A percentile compares a stretch with the other conserved stretches of the same genome.
Evolutionary conservation across 1,284 basidiomycete genomes (phyloP).

Genomic region (Trichosporon ovoides): DNA sequence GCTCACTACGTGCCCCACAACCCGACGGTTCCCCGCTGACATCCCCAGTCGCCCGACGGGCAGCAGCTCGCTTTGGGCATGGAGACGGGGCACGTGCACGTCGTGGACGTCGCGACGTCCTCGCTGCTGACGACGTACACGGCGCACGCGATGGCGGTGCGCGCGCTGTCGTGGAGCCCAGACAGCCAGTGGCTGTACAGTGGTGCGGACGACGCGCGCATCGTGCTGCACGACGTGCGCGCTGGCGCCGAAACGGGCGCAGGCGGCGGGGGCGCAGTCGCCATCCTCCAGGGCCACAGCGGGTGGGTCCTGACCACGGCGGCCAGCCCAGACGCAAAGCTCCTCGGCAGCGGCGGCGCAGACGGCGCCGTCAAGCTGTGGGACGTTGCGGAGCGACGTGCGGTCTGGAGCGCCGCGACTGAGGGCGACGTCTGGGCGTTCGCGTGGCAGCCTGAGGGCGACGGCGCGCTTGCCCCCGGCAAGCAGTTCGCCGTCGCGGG

Average conservation of each 20-base stretch:
- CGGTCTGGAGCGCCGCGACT: conserved; percentile 70
- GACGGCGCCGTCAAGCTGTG: conserved; percentile 81
- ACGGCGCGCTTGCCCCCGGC: conserved; percentile 51
- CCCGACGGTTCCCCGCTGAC: too few species aligned
- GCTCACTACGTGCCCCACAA: background rate
- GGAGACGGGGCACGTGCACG: conserved; percentile 72
- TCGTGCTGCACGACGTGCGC: conserved; percentile 75
- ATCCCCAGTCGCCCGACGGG: conserved; percentile 78
- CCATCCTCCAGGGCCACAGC: conserved; percentile 72
- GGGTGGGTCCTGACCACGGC: conserved; percentile 79
- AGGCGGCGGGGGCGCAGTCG: conserved; percentile 62
- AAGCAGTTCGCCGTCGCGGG: conserved; percentile 71
- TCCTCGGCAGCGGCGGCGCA: conserved; percentile 73
- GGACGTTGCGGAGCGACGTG: conserved; percentile 71
- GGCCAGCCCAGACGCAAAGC: conserved; percentile 68
- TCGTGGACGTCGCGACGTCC: conserved; percentile 67
- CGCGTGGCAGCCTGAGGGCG: conserved; percentile 67
- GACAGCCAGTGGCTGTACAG: conserved; percentile 72
- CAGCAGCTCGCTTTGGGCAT: conserved; percentile 67
- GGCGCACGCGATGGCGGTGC: conserved; percentile 78
- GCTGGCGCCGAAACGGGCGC: conserved; percentile 33
- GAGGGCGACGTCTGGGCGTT: conserved; percentile 79
- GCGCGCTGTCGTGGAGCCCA: conserved; percentile 73
- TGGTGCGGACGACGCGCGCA: conserved; percentile 79
- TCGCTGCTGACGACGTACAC: conserved; percentile 64